Base-by-base conservation (phyloP, 768 basidiomycete species). In the Tephrocybe sp. region DNA sequence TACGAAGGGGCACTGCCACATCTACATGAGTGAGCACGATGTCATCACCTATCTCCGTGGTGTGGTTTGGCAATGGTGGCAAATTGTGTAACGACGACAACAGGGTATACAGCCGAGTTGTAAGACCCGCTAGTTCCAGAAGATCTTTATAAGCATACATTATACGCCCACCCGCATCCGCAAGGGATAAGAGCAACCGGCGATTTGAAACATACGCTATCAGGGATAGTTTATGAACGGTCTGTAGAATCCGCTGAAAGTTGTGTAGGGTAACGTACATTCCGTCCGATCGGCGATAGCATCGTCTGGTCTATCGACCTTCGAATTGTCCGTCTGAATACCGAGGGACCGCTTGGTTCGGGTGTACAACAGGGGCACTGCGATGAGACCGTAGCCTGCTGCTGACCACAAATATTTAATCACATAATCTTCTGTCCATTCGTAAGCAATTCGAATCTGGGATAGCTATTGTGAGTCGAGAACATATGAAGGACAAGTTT, bases 111-210 rank as follows among this genome's bases (percentile, higher is more conserved):
- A 98, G 75, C 38, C 95, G 82, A 23, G 86, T 86, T 2, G 95
- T 97, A 49, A 94, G 82, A 9, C 95, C 95, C 4, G 93, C 92
- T n/a, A 97, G 80, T 64, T 95, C 92, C 19, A 97, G 82, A 5
- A 97, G 72, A 59, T 97, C 95, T 63, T 97, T 98, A 64, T 94
- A 93, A 0, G 92, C 92, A 62, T 93, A 94, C 94, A 98, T 97
- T 39, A 97, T 71, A 27, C 95, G 78, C 0, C 94, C 93, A 13
- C 95, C 95, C 0, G 94, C 95, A 59, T 98, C 95, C 1, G 95
- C 94, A n/a, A 98, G 80, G 1, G 94, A 94, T 25, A 97, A 77
- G 2, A 98, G 76, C 0, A 97, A 78, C 10, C 95, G 80, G 15
- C 95, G 82, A 52, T 94, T 95, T 23, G 94, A 94, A 42, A 98